Base-by-base conservation (phyloP, 306 rosid species). In the Ormosia emarginata region DNA sequence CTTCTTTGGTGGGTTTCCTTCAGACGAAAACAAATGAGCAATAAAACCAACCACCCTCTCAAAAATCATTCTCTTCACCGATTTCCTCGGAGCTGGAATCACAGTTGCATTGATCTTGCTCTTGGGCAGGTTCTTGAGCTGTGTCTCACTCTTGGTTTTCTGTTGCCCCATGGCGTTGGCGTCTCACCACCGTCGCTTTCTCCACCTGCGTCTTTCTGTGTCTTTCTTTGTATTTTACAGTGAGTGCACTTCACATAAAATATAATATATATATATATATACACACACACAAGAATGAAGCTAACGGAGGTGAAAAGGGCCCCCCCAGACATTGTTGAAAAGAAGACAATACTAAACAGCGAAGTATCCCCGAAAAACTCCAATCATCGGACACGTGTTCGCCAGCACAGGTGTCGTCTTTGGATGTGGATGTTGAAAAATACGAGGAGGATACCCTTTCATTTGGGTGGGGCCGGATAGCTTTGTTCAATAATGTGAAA, bases 1-100 rank as follows among this genome's bases (percentile, higher is more conserved):
- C 29, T 49, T 49, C 34, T 65, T 5, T 1, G 65, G 59, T 0
- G 8, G 17, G 32, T 39, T 12, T 37, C 29, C 56, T 13, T 2
- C 6, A 2, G 82, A 64, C 24, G 47, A 50, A 36, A 71, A 78
- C 49, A 56, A 63, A 73, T 33, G 24, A 50, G 36, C 11, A 2
- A 81, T 2, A 29, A 40, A 71, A 33, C 17, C n/a, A 5, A 72
- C 5, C 7, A 46, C 4, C 5, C 33, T 11, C 61, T 85, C 79
- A 0, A 67, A 33, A 12, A 80, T 58, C 83, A 87, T 80, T 41
- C 53, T 78, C 81, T 89, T 89, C 36, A 89, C 91, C 13, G 40
- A 81, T 71, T 32, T 82, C 59, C 89, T 85, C 13, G 34, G 82
- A 58, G 85, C 74, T 12, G 89, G 89, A 73, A 85, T 57, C 6